These are phyloP conservation scores for Niveomyces coronatus DNA, from an alignment of 2,329 filamentous ascomycete genomes.

Conservation along the genomic window DNA sequence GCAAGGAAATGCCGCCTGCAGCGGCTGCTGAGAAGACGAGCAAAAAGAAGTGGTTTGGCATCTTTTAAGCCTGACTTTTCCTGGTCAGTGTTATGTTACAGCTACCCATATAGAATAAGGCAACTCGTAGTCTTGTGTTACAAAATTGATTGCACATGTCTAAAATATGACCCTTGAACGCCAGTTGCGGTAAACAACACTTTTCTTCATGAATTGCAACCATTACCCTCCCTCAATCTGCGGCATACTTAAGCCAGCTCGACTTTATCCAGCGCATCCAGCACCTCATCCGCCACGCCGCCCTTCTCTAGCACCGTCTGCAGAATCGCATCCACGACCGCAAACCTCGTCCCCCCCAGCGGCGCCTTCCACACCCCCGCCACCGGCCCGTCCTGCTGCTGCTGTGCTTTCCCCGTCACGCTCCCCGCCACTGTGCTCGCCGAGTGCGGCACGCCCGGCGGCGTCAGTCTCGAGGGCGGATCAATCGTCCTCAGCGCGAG, in stretches of 20 bases:
- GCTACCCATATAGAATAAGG: no score
- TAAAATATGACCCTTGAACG: neutral
- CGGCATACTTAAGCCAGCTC: slow-evolving; percentile 53
- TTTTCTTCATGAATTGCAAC: no score
- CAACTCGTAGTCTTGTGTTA: no score
- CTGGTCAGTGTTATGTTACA: no score
- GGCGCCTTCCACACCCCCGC: slow-evolving; percentile 82
- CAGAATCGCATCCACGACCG: slow-evolving; percentile 62
- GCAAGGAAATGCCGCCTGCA: slow-evolving; percentile 23
- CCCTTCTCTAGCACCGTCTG: slow-evolving; percentile 65
- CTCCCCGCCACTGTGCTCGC: slow-evolving; percentile 45
- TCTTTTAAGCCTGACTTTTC: slow-evolving; percentile 58
- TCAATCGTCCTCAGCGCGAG: slow-evolving; percentile 64
- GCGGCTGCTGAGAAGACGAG: slow-evolving; percentile 18
- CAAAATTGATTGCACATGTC: neutral
- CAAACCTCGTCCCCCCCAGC: slow-evolving; percentile 70
- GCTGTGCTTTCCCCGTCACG: slow-evolving; percentile 29
- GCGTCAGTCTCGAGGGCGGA: slow-evolving; percentile 61
- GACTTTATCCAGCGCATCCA: slow-evolving; percentile 69
- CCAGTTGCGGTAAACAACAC: no score
- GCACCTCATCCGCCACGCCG: slow-evolving; percentile 76
- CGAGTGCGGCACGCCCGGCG: slow-evolving; percentile 57
- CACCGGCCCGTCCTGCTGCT: slow-evolving; percentile 33
- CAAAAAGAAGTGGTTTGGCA: slow-evolving; percentile 71
- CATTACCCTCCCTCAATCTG: no score